Evolutionary conservation across 1,284 basidiomycete genomes (phyloP).

Genomic region (Ustilago curta): DNA sequence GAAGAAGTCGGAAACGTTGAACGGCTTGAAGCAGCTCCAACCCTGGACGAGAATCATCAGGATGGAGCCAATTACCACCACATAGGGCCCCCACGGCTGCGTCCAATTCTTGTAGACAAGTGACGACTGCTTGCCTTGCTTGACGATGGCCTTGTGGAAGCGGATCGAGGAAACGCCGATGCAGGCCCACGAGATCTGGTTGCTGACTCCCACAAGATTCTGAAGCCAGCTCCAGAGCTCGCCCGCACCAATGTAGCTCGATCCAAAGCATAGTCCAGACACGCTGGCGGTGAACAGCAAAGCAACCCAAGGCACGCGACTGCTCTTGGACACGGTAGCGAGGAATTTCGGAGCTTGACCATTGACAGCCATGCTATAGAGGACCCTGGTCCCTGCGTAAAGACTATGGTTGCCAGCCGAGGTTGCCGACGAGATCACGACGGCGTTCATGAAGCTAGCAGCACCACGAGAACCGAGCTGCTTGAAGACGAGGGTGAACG

Average conservation of each 20-base stretch:
- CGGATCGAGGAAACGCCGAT: constrained; percentile 81
- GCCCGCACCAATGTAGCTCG: constrained; percentile 66
- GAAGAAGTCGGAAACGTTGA: constrained; percentile 68
- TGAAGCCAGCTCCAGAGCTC: constrained; percentile 75
- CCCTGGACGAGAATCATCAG: constrained; percentile 67
- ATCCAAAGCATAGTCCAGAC: constrained; percentile 76
- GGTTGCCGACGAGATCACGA: constrained; percentile 81
- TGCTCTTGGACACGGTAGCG: constrained; percentile 74
- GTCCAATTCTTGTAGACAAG: constrained; percentile 72
- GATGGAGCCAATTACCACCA: constrained; percentile 51
- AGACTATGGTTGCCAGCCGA: constrained; percentile 85
- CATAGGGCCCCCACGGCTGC: constrained; percentile 67
- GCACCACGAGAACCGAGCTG: constrained; percentile 70
- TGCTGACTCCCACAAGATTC: constrained; percentile 77
- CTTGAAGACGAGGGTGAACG: constrained; percentile 69
- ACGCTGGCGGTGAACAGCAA: constrained; percentile 78
- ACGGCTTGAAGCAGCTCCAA: constrained; percentile 53
- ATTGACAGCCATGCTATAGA: constrained; percentile 78
- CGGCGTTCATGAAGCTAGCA: constrained; percentile 78
- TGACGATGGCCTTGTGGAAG: constrained; percentile 77
- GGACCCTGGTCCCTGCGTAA: constrained; percentile 81
- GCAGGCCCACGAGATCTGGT: constrained; percentile 84
- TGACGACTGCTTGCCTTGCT: constrained; percentile 72
- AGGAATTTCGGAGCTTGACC: constrained; percentile 84
- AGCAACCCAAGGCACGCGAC: constrained; percentile 80